A percentile compares a stretch with the other conserved stretches of the same genome.
phyloP scores from a whole-genome alignment of 352 stramenopile species.

The Phytophthora agathidicida region DNA sequence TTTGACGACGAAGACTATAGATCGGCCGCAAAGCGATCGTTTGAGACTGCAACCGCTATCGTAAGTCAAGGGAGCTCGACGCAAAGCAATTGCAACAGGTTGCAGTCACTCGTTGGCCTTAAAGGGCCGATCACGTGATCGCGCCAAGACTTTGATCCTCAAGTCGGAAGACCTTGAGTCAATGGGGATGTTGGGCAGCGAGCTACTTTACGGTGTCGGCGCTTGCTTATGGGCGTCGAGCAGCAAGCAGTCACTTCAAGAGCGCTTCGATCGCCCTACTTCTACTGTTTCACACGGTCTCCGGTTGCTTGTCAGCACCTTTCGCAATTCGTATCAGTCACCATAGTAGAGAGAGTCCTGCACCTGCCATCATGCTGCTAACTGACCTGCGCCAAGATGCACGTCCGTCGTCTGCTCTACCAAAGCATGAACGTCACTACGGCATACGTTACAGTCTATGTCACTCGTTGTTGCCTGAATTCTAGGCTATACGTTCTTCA shows the following conservation, averaged over 20 bases:
- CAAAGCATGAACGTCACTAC: constrained; percentile 1
- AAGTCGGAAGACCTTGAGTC: constrained; percentile 2
- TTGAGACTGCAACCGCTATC: constrained; percentile 1
- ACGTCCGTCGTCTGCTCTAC: too few species aligned
- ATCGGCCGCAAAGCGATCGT: constrained; percentile 3
- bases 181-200: constrained; percentile 5
- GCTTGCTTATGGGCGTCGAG: constrained; percentile 20
- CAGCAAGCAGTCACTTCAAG: constrained; percentile 13
- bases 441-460: constrained; percentile 14
- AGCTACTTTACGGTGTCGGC: constrained; percentile 8
- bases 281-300: constrained; percentile 19
- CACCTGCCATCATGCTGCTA: not conserved
- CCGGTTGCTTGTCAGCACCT: not conserved
- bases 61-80: too few species aligned
- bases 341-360: constrained; percentile 4
- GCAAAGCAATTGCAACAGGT: too few species aligned
- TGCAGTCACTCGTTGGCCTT: not conserved
- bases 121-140: constrained; percentile 16
- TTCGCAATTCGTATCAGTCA: constrained; percentile 2
- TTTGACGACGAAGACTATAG: too few species aligned
- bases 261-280: constrained; percentile 3
- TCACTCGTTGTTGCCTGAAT: too few species aligned
- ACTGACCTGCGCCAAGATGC: too few species aligned
- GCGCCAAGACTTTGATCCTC: not conserved
- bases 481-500: constrained; percentile 28